Conservation (phyloP, 2,329 filamentous ascomycete species). For the Pyrenophora seminiperda region DNA sequence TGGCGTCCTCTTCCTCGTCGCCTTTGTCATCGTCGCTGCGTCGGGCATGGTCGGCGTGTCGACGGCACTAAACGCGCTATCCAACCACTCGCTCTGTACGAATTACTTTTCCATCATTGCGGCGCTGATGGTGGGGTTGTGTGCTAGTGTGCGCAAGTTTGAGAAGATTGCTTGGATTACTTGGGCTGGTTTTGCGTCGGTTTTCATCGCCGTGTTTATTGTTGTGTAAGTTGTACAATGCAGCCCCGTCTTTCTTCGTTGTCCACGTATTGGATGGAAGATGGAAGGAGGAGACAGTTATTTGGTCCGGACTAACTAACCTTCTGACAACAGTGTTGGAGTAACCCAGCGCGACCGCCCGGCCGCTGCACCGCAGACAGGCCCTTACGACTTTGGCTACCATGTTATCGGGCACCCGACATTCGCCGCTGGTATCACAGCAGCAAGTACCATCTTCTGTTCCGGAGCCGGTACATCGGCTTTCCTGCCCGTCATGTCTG, state of each 20-base stretch:
- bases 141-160: constrained; percentile 63
- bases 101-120: constrained; percentile 65
- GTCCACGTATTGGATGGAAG: no score
- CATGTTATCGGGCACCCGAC: constrained; percentile 60
- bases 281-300: no score
- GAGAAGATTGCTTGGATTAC: constrained; percentile 67
- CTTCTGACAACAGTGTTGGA: constrained; percentile 50
- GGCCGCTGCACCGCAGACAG: constrained; percentile 64
- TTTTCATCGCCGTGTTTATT: constrained; percentile 64
- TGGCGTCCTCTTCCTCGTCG: constrained; percentile 62
- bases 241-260: neutral
- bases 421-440: constrained; percentile 64
- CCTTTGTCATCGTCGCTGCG: constrained; percentile 62
- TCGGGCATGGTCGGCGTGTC: constrained; percentile 66
- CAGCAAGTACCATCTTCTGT: constrained; percentile 63
- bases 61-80: constrained; percentile 65
- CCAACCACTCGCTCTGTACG: constrained; percentile 63
- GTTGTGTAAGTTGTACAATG: constrained; percentile 49
- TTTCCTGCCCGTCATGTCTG: constrained; percentile 68
- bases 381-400: constrained; percentile 65
- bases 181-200: constrained; percentile 64
- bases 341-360: constrained; percentile 64
- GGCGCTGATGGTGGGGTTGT: constrained; percentile 56
- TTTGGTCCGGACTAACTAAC: neutral
- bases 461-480: constrained; percentile 64